Evolutionary conservation across 352 stramenopile genomes (phyloP).

Genomic region (Globisporangium lucens): DNA sequence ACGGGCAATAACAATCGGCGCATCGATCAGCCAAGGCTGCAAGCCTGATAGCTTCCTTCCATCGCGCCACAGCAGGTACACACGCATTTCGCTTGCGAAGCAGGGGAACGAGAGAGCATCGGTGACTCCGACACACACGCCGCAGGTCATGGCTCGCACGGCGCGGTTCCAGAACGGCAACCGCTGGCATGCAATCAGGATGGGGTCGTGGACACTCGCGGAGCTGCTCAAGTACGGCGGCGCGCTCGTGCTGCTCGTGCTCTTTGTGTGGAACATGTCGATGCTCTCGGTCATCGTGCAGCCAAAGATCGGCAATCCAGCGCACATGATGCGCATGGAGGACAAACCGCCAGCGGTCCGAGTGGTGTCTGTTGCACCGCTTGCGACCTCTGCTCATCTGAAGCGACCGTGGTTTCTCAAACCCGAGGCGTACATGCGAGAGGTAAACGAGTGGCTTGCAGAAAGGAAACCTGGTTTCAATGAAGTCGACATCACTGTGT

Average conservation of each 20-base stretch:
- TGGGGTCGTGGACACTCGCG: constrained; percentile 19
- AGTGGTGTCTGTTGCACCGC: not conserved
- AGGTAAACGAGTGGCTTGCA: constrained; percentile 18
- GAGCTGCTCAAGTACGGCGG: constrained; percentile 27
- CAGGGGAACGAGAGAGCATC: not conserved
- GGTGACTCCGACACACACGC: not conserved
- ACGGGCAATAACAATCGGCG: not conserved
- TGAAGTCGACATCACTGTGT: not conserved
- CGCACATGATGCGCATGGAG: constrained; percentile 14
- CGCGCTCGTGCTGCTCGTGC: constrained; percentile 27
- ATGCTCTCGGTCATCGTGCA: constrained; percentile 33
- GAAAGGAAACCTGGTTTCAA: not conserved
- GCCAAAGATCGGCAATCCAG: constrained; percentile 5
- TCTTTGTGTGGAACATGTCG: constrained; percentile 59
- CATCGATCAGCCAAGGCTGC: not conserved
- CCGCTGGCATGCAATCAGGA: constrained; percentile 23
- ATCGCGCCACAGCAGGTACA: no score
- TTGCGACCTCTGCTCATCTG: not conserved
- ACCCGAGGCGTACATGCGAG: constrained; percentile 38
- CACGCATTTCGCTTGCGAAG: not conserved
- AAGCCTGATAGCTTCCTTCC: not conserved
- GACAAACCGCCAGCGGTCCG: not conserved
- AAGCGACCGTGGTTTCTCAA: constrained; percentile 47
- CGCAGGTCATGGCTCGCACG: constrained; percentile 18
- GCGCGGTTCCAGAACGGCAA: constrained; percentile 20